phyloP scores from a whole-genome alignment of 2,329 filamentous ascomycete genomes.

The Aspergillus fructus region DNA sequence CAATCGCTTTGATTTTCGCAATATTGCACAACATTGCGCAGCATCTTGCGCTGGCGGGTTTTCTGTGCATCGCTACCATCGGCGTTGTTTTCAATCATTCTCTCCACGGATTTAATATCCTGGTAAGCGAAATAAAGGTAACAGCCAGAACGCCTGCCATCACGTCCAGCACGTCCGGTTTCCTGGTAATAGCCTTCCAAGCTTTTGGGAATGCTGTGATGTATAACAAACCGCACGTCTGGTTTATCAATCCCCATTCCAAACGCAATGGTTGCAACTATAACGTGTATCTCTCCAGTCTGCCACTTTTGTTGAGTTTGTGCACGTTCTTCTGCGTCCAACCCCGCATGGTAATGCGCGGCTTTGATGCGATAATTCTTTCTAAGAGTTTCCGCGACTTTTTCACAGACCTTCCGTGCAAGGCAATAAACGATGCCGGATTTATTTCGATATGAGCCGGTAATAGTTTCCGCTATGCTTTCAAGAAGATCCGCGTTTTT shows the following conservation, averaged over 20 bases:
- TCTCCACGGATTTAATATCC: conserved; percentile 71
- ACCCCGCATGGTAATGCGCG: conserved; percentile 80
- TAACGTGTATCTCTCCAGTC: conserved; percentile 73
- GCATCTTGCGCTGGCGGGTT: conserved; percentile 78
- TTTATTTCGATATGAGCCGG: conserved; percentile 64
- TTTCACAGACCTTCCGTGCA: conserved; percentile 79
- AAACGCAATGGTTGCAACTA: conserved; percentile 97
- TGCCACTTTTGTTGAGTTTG: conserved; percentile 82
- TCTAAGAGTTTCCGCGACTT: conserved; percentile 68
- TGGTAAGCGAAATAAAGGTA: conserved; percentile 84
- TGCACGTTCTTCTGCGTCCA: conserved; percentile 67
- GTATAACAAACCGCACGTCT: conserved; percentile 93
- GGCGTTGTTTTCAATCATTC: conserved; percentile 81
- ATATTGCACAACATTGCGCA: conserved; percentile 79
- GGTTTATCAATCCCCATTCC: conserved; percentile 99
- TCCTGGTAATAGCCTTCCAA: conserved; percentile 98
- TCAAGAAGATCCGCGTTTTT: conserved; percentile 57
- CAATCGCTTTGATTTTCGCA: conserved; percentile 90
- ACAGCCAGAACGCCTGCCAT: conserved; percentile 83
- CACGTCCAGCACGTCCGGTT: conserved; percentile 89
- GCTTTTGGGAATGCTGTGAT: conserved; percentile 89
- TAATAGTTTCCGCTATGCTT: conserved; percentile 62
- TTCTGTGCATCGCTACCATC: conserved; percentile 72
- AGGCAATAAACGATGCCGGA: conserved; percentile 94
- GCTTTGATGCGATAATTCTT: conserved; percentile 67